Base-by-base conservation (phyloP, 768 basidiomycete species). In the Naganishia vishniacii region DNA sequence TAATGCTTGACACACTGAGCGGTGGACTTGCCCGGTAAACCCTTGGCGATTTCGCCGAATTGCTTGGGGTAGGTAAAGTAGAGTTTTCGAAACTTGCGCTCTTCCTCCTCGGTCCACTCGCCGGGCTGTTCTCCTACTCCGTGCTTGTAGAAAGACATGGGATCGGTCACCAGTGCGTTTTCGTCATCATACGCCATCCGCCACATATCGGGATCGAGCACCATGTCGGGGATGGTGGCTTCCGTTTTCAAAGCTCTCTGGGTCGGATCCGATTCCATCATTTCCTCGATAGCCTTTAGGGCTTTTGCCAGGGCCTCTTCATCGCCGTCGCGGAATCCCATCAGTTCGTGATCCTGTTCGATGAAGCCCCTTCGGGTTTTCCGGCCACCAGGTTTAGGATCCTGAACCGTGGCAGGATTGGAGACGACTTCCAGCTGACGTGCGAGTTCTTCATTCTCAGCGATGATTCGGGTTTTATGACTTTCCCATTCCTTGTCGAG, bases 1-100 rank as follows among this genome's bases (percentile, higher is more conserved):
- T 94, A 95, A 77, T 85, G 92, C 47, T 86, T 84, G 60, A 94
- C 88, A 72, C 91, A 94, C 81, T 93, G 87, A 0, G 85, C 81
- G 1, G 88, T 79, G 1, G 88, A 86, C 81, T 93, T 94, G 80
- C 89, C 82, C 6, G 87, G 84, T 13, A 95, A 78, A 67, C 79
- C 82, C 25, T 84, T 82, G 0, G 92, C 86, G 63, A 94, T 92
- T 71, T 86, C 81, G 23, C 91, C 91, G 69, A 95, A 95, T 74
- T 94, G 92, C 73, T 95, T 95, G 7, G 92, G 92, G 71, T 84
- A 81, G 13, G 83, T 83, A 2, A 88, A 88, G 73, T 86, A 95
- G 73, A 86, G 85, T 73, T 87, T 85, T 62, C 87, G 75, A 75
- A 90, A 91, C 11, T 83, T 82, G 63, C 81, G 79, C 72, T 86